phyloP scores from a whole-genome alignment of 1,284 basidiomycete genomes.

The Sanghuangporus baumii region DNA sequence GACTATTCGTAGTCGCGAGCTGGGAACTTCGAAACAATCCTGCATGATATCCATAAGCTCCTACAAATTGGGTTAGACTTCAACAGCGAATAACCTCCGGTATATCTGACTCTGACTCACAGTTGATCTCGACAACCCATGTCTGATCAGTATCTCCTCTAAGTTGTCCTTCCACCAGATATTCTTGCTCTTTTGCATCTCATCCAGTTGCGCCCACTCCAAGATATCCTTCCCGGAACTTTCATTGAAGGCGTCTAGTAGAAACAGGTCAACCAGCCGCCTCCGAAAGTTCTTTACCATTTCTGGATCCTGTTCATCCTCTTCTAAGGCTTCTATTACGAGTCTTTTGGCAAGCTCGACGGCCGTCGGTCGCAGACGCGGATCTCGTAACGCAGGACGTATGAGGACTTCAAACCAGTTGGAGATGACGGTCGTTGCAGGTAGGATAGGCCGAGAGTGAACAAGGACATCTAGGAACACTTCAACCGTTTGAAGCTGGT shows the following conservation, averaged over 20 bases:
- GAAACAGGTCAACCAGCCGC: slow-evolving; percentile 64
- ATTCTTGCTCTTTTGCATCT: slow-evolving; percentile 51
- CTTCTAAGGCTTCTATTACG: slow-evolving; percentile 54
- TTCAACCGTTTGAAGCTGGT: slow-evolving; percentile 53
- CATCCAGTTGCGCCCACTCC: slow-evolving; percentile 63
- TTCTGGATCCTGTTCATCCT: slow-evolving; percentile 41
- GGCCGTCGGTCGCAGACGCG: slow-evolving; percentile 52
- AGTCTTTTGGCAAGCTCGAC: slow-evolving; percentile 67
- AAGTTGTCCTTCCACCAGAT: slow-evolving; percentile 70
- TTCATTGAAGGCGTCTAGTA: slow-evolving; percentile 70
- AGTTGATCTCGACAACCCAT: slow-evolving; percentile 53
- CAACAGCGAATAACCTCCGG: background rate
- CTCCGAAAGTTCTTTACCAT: slow-evolving; percentile 60
- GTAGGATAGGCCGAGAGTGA: slow-evolving; percentile 53
- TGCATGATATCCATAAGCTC: slow-evolving; percentile 53
- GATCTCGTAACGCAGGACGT: slow-evolving; percentile 68
- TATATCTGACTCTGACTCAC: slow-evolving; percentile 34
- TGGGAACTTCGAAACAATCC: slow-evolving; percentile 50
- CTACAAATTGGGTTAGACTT: slow-evolving; percentile 10
- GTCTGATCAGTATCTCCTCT: slow-evolving; percentile 63
- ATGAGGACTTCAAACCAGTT: slow-evolving; percentile 76
- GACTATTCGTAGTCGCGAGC: slow-evolving; percentile 61
- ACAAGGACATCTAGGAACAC: slow-evolving; percentile 60
- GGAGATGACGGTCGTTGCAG: slow-evolving; percentile 59
- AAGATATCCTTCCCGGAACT: slow-evolving; percentile 64